phyloP scores from a whole-genome alignment of 257 asterid species.

The Solanum etuberosum region DNA sequence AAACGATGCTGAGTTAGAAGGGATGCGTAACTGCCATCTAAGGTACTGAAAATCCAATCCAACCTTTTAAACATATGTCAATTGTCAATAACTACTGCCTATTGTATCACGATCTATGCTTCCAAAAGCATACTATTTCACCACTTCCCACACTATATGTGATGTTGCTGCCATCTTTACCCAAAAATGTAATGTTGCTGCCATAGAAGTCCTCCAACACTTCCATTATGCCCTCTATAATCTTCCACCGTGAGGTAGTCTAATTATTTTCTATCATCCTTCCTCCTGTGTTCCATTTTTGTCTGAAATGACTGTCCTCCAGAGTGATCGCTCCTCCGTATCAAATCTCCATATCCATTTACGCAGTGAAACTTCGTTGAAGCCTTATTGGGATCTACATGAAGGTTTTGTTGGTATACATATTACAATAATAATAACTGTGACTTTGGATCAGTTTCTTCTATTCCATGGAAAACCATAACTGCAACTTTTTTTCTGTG shows the following conservation, averaged over 20 bases:
- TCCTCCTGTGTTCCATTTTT: not conserved
- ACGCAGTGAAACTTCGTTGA: not conserved
- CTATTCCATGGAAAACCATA: not conserved
- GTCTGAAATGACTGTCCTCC: not conserved
- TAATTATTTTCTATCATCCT: not conserved
- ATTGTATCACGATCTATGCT: not conserved
- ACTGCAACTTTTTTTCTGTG: not conserved
- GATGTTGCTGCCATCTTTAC: not conserved
- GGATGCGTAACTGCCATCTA: constrained; percentile 83
- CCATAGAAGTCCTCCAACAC: not conserved
- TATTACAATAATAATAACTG: not conserved
- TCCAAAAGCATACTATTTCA: not conserved
- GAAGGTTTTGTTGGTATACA: not conserved
- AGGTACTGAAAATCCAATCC: constrained; percentile 34
- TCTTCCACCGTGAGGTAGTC: not conserved
- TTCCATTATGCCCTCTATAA: not conserved
- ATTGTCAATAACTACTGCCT: not conserved
- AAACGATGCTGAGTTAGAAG: constrained; percentile 87
- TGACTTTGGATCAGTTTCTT: not conserved
- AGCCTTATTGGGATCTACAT: not conserved
- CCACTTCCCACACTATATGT: not conserved
- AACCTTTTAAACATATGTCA: not conserved
- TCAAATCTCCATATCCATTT: not conserved
- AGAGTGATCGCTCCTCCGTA: not conserved
- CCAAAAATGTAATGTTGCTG: not conserved